Evolutionary conservation across 768 basidiomycete genomes (phyloP), one percentile per base, ranked within the genome.

Genomic region (Imleria badia): DNA sequence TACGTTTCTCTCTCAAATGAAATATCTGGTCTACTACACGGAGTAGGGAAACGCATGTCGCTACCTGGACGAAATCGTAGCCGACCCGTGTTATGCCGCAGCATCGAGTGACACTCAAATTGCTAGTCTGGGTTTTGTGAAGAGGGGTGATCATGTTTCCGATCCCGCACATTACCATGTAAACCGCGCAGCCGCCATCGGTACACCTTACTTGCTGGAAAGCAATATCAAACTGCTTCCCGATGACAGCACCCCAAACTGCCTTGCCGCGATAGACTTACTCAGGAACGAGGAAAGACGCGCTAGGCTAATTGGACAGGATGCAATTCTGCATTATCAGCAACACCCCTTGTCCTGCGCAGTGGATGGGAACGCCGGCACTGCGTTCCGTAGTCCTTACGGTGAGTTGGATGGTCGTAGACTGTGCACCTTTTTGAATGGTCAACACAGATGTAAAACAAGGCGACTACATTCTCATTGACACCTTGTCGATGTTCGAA

Each of bases 321-420:
- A 68, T 23, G 62, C 63, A 20, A 69, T 64, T 44, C 41, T 57
- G 15, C 65, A 76, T 59, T 84, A 82, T 61, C 56, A 80, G 36
- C 55, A 63, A 3, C 72, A 78, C 65, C 69, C 84, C 26, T 74
- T 76, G 23, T 83, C 81, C 13, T 69, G 72, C 62, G 85, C 83
- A 5, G 84, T 85, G 6, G 85, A 87, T 69, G 76, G 78, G 8
- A 61, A 73, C n/a, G 58, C 64, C 5, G 66, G 67, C 10, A 84
- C 83, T 31, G 74, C 67, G 1, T 87, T 87, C 60, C 73, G 72
- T 33, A 84, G 82, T 63, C 61, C 71, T 30, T 57, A 68, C 54
- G 62, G 85, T 84, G 60, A 51, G 79, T 65, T 66, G 51, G 43
- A 55, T 20, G 39, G 20, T 45, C 17, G 26, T 45, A 10, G 46